Evolutionary conservation across 768 basidiomycete species (phyloP).

Genomic region (Boletus insuetus): DNA sequence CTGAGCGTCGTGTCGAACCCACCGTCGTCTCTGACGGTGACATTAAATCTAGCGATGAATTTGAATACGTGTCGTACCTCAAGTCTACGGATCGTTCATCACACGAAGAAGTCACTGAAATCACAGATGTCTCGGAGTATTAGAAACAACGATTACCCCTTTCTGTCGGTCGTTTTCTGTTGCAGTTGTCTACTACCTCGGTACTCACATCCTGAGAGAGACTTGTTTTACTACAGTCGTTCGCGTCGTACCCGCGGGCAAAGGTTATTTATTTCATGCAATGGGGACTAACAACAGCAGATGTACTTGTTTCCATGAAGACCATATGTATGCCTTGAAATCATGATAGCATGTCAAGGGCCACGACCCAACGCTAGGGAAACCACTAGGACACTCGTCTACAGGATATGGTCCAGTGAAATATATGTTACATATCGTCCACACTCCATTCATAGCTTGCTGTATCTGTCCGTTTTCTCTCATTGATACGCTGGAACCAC

Average conservation of each 20-base stretch:
- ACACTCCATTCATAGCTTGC: conserved; percentile 86
- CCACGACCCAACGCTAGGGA: neutral
- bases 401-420: neutral
- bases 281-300: conserved; percentile 4
- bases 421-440: conserved; percentile 77
- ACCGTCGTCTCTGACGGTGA: conserved; percentile 32
- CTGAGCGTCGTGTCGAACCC: conserved; percentile 31
- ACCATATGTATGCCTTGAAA: neutral
- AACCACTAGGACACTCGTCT: neutral
- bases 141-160: conserved; percentile 14
- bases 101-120: conserved; percentile 24
- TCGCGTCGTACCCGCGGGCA: conserved; percentile 7
- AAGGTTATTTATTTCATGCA: conserved; percentile 23
- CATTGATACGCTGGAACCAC: conserved; percentile 80
- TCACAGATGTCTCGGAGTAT: conserved; percentile 31
- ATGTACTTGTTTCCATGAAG: conserved; percentile 5
- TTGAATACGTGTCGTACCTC: conserved; percentile 24
- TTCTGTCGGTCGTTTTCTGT: conserved; percentile 2
- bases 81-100: conserved; percentile 25
- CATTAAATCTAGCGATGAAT: conserved; percentile 28
- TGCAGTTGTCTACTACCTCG: conserved; percentile 5
- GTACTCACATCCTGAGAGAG: conserved; percentile 8
- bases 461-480: conserved; percentile 60
- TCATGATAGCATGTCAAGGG: neutral
- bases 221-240: conserved; percentile 17